Conservation (phyloP, 2,329 filamentous ascomycete species). For the Alternaria angustiovoidea region DNA sequence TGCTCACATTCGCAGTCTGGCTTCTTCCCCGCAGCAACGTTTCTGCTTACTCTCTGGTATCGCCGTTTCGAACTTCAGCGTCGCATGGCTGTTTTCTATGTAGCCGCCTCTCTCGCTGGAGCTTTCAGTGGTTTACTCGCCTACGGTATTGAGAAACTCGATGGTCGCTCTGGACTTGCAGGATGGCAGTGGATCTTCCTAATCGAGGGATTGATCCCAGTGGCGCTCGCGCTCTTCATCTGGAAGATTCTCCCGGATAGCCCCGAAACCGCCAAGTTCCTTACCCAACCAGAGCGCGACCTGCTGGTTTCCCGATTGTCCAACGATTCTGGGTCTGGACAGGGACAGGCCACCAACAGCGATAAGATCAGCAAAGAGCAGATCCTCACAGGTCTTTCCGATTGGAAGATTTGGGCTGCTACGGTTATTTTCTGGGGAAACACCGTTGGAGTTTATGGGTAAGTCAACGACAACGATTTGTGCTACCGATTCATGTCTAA, state of each 20-base stretch:
- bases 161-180: conserved; percentile 34
- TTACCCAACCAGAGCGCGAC: conserved; percentile 46
- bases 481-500: conserved; percentile 27
- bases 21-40: conserved; percentile 70
- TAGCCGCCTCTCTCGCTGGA: conserved; percentile 44
- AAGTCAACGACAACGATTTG: background rate
- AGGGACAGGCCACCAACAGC: conserved; percentile 58
- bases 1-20: conserved; percentile 55
- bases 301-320: conserved; percentile 43
- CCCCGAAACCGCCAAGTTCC: conserved; percentile 50
- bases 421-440: conserved; percentile 52
- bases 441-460: conserved; percentile 49
- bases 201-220: conserved; percentile 42
- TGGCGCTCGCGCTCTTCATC: conserved; percentile 54
- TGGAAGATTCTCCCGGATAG: conserved; percentile 64
- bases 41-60: conserved; percentile 48
- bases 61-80: conserved; percentile 46
- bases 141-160: conserved; percentile 44
- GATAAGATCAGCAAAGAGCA: conserved; percentile 58
- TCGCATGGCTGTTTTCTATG: conserved; percentile 48
- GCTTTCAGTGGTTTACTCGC: conserved; percentile 49
- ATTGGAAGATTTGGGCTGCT: conserved; percentile 48
- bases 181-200: conserved; percentile 50
- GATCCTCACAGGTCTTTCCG: conserved; percentile 58
- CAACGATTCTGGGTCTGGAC: conserved; percentile 55